Evolutionary conservation across 2,329 filamentous ascomycete species (phyloP).

Genomic region (Podosphaera fusca): DNA sequence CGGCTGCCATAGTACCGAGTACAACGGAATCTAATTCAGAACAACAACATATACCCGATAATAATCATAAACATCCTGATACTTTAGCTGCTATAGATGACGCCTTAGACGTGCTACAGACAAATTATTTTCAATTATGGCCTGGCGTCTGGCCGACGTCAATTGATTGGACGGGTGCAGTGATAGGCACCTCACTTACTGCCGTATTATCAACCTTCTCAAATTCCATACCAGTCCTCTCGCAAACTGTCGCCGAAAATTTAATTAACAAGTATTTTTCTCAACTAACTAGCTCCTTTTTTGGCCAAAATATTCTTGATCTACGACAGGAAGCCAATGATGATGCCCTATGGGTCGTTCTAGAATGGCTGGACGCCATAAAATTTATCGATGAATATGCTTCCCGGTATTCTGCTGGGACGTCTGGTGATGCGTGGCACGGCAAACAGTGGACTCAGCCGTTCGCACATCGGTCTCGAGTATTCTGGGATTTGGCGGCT

Average conservation of each 20-base stretch:
- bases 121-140: constrained; percentile 53
- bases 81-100: constrained; percentile 19
- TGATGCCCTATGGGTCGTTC: constrained; percentile 86
- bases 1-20: background rate
- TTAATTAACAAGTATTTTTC: constrained; percentile 65
- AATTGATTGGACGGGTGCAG: constrained; percentile 87
- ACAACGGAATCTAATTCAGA: background rate
- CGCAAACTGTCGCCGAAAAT: constrained; percentile 32
- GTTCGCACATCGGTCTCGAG: constrained; percentile 60
- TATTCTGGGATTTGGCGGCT: constrained; percentile 67
- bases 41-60: background rate
- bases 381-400: constrained; percentile 55
- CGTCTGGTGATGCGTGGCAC: constrained; percentile 32
- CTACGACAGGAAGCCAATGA: constrained; percentile 67
- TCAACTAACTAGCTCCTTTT: constrained; percentile 58
- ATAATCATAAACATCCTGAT: constrained; percentile 1
- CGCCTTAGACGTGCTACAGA: constrained; percentile 55
- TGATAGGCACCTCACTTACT: constrained; percentile 58
- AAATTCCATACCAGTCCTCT: constrained; percentile 26
- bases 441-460: constrained; percentile 50
- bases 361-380: constrained; percentile 70
- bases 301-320: constrained; percentile 57
- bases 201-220: constrained; percentile 52
- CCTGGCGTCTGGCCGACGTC: constrained; percentile 61
- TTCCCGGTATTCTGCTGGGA: constrained; percentile 28